Evolutionary conservation across 768 basidiomycete species (phyloP).

Genomic region (Tulasnella sp.): DNA sequence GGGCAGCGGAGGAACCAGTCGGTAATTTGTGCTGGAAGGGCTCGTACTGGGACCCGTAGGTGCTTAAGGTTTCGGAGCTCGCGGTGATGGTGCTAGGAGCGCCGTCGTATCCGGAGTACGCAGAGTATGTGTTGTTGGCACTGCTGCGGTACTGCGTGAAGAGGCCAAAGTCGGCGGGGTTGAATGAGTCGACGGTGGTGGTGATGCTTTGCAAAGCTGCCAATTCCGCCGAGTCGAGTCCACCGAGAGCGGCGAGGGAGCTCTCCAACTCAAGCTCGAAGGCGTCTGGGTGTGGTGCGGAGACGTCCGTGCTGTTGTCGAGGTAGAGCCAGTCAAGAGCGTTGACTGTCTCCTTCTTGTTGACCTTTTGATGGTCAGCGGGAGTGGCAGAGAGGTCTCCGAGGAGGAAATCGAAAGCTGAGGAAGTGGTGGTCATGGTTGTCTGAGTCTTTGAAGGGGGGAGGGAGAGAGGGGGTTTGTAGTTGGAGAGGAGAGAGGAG

Average conservation of each 20-base stretch:
- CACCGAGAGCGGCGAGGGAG: conserved; percentile 64
- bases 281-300: conserved; percentile 73
- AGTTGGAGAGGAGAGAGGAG: conserved; percentile 2
- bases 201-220: conserved; percentile 38
- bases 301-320: conserved; percentile 61
- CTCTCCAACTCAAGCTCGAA: conserved; percentile 81
- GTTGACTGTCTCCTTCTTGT: conserved; percentile 22
- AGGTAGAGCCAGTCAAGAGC: conserved; percentile 55
- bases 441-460: conserved; percentile 22
- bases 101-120: conserved; percentile 43
- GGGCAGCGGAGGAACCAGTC: conserved; percentile 3
- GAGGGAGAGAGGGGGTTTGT: neutral
- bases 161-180: conserved; percentile 61
- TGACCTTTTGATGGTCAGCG: neutral
- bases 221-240: conserved; percentile 61
- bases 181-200: conserved; percentile 63
- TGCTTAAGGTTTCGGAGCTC: conserved; percentile 53
- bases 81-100: conserved; percentile 76
- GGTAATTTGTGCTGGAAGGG: conserved; percentile 21
- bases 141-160: conserved; percentile 46
- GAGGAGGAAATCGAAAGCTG: conserved; percentile 28
- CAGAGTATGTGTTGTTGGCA: conserved; percentile 52
- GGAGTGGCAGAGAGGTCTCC: conserved; percentile 2
- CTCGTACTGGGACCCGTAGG: conserved; percentile 28
- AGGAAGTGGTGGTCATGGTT: conserved; percentile 8